Evolutionary conservation across 352 stramenopile genomes (phyloP), one percentile per base, ranked within the genome.

Genomic region (Thalassiosira exigua): DNA sequence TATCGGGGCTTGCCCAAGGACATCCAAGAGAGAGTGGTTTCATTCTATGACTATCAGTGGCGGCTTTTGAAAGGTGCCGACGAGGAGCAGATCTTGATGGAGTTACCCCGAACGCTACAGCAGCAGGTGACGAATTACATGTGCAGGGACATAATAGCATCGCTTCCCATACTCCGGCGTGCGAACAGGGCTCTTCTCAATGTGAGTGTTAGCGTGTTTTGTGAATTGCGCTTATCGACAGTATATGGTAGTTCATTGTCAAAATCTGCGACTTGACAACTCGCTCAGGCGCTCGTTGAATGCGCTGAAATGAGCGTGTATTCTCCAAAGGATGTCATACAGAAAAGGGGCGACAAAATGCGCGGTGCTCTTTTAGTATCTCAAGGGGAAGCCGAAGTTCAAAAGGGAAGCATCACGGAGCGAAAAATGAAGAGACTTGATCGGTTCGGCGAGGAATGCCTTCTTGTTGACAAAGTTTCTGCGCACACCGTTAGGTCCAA

Each of bases 21-120:
- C 33, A 36, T 87, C 0, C 65, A 81, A 52, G 71, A 82, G 57
- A 72, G 82, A 60, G 79, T 86, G 7, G 39, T 68, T 14, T 66
- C 64, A 19, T 86, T 87, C 58, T 84, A 86, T 51, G 69, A 86
- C 14, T 82, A 89, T 65, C 78, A 89, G 51, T 86, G 79, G 66
- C 32, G 42, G 36, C 2, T 84, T 44, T 44, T 82, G 33, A 74
- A 73, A 73, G 67, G 77, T 32, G 75, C 79, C 7, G 64, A 84
- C 53, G 84, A 87, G 51, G 27, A 72, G 48, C 3, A 82, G 32
- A 81, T 90, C 62, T 50, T 86, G 11, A 30, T 32, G 14, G 84
- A 90, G 58, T 68, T 90, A n/a, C 84, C 84, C 24, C 53, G 56
- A 4, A 82, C 76, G 12, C 46, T 90, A 5, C 80, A 86, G 59